Evolutionary conservation across 768 basidiomycete genomes (phyloP), one percentile per base, ranked within the genome.

Genomic region (Megacollybia marginata): DNA sequence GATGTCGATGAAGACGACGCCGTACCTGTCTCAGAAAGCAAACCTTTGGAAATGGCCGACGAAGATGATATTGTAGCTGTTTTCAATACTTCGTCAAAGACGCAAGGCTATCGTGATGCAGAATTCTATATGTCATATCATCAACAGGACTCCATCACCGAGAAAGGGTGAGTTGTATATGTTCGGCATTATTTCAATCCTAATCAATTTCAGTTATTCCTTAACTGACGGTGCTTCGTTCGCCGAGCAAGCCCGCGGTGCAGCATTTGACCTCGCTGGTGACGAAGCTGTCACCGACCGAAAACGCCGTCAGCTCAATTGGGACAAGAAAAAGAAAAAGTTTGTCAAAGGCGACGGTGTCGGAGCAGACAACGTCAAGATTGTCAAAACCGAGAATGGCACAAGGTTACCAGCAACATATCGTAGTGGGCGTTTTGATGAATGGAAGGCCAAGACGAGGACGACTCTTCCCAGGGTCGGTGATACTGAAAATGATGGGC

Each of bases 261-360:
- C 82, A 8, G 76, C 87, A 0, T 91, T 97, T 53, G 93, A 96
- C 64, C 75, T 98, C 23, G 71, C 80, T 2, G 83, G 82, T 12
- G 91, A 97, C 57, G 88, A 92, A 43, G 83, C 76, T 8, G 64
- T 74, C 10, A 73, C 76, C 9, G 70, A 75, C 18, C 75, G 79
- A 33, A 76, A 79, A 46, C 81, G 76, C 50, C 76, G 78, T 35
- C 85, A 83, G 48, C 62, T 90, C 59, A 84, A 75, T 28, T 99
- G 96, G 96, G 93, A 97, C 67, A 89, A 90, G 60, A 94, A 93
- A 70, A 94, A 90, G 69, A 96, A 96, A 65, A 91, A 87, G 60
- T 96, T 96, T 55, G 73, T 95, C 38, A 81, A 88, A 57, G 91
- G 92, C 4, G 86, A 83, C 49, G 89, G 91, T 10, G 74, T 69